A percentile compares a stretch with the other conserved stretches of the same genome.
Conservation (phyloP, 2,329 filamentous ascomycete genomes). For the Microdochium bolleyi region DNA sequence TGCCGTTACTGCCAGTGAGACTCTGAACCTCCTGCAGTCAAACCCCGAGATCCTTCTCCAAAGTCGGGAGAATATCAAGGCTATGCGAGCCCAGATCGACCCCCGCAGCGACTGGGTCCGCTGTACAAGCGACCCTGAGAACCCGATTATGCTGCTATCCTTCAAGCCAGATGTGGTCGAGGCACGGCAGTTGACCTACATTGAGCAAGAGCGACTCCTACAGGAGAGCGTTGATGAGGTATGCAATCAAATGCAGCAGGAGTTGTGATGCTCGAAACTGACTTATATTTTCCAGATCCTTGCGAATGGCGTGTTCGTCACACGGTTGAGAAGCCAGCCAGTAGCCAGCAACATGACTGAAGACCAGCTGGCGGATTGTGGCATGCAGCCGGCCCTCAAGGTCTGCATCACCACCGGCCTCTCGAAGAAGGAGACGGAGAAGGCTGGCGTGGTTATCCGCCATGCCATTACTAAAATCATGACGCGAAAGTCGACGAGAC, state of each 20-base stretch:
- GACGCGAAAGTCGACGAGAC: conserved; percentile 50
- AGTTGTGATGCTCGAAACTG: neutral
- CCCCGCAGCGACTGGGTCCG: conserved; percentile 88
- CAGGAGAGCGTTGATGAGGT: conserved; percentile 97
- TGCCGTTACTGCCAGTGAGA: conserved; percentile 92
- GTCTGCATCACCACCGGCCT: conserved; percentile 83
- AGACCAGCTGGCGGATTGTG: conserved; percentile 61
- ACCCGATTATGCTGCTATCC: conserved; percentile 76
- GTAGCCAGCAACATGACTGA: conserved; percentile 52
- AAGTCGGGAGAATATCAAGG: conserved; percentile 78
- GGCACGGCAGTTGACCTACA: conserved; percentile 55
- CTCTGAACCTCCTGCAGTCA: conserved; percentile 75
- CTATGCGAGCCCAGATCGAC: conserved; percentile 81
- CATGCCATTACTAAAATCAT: conserved; percentile 94
- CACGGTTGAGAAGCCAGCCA: conserved; percentile 73
- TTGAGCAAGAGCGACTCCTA: conserved; percentile 78
- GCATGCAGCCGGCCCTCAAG: conserved; percentile 75
- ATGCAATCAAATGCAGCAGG: conserved; percentile 20
- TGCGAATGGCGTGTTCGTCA: conserved; percentile 83
- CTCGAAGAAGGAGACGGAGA: conserved; percentile 91
- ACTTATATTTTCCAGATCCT: conserved; percentile 49
- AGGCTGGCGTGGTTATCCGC: conserved; percentile 77
- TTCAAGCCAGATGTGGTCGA: conserved; percentile 78
- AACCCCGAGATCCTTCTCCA: conserved; percentile 74
- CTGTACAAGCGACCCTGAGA: conserved; percentile 74